Percentiles rank a stretch among this genome's conserved stretches.
phyloP scores from a whole-genome alignment of 176 grass and related monocot species.

The Oropetium thomaeum region DNA sequence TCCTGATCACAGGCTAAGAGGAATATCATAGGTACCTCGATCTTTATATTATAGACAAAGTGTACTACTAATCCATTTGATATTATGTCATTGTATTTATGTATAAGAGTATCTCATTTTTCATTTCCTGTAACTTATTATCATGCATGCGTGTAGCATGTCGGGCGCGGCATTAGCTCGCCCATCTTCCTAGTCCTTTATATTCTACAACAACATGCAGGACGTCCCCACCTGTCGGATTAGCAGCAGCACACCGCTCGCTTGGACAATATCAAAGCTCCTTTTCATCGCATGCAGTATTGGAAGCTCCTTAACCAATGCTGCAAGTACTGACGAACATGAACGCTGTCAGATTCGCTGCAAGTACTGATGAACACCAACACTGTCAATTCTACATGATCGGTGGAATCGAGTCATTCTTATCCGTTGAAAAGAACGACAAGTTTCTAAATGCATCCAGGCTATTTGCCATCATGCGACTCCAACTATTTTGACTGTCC shows the following conservation, averaged over 20 bases:
- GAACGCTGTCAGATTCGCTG: no score
- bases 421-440: constrained; percentile 55
- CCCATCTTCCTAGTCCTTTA: no score
- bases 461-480: constrained; percentile 78
- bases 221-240: constrained; percentile 33
- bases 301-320: constrained; percentile 28
- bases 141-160: no score
- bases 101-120: no score
- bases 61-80: no score
- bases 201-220: constrained; percentile 42
- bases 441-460: constrained; percentile 79
- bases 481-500: constrained; percentile 70
- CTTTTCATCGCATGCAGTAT: constrained; percentile 16
- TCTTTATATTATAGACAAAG: no score
- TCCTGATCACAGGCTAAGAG: no score
- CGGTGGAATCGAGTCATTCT: constrained; percentile 49
- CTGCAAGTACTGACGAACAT: background rate
- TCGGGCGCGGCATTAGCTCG: no score
- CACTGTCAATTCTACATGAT: constrained; percentile 39
- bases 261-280: constrained; percentile 43
- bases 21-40: no score
- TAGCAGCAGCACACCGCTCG: constrained; percentile 25
- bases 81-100: no score
- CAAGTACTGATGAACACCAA: background rate
- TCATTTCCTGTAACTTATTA: no score